A percentile compares a stretch with the other conserved stretches of the same genome.
Conservation (phyloP, 257 asterid species). For the Coffea eugenioides region DNA sequence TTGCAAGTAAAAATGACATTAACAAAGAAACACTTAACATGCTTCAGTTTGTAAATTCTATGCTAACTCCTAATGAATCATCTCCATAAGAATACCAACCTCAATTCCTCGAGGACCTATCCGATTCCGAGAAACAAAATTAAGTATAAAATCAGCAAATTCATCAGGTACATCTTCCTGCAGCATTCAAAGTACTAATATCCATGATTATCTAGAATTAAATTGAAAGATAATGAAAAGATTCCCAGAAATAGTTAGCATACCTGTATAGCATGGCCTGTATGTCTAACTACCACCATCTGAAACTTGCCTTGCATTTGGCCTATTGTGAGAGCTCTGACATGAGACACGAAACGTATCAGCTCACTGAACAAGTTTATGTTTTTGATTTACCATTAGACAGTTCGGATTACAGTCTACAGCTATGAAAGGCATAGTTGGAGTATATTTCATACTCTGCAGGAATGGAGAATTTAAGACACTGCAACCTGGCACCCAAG, state of each 20-base stretch:
- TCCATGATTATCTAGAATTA: conserved; percentile 10
- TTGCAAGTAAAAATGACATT: not conserved
- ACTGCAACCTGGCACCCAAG: no score
- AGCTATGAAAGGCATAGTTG: no score
- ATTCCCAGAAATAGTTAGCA: not conserved
- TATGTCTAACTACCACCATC: conserved; percentile 90
- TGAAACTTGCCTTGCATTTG: conserved; percentile 99
- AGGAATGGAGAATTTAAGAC: no score
- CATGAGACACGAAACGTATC: conserved; percentile 14
- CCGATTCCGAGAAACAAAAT: conserved; percentile 73
- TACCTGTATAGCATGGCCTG: conserved; percentile 99
- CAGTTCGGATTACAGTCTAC: no score
- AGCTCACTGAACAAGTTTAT: conserved; percentile 1
- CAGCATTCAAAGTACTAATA: conserved; percentile 21
- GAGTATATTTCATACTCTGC: no score
- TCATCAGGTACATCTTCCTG: conserved; percentile 98
- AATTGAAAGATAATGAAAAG: conserved; percentile 3
- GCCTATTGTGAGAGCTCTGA: conserved; percentile 93
- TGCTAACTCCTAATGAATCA: not conserved
- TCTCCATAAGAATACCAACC: conserved; percentile 45
- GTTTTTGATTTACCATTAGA: not conserved
- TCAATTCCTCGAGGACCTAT: conserved; percentile 79
- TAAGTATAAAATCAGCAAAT: conserved; percentile 62
- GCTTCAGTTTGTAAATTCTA: not conserved
- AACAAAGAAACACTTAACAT: not conserved